Conservation (phyloP, 768 basidiomycete genomes). For the Xerocomellus chrysenteron region DNA sequence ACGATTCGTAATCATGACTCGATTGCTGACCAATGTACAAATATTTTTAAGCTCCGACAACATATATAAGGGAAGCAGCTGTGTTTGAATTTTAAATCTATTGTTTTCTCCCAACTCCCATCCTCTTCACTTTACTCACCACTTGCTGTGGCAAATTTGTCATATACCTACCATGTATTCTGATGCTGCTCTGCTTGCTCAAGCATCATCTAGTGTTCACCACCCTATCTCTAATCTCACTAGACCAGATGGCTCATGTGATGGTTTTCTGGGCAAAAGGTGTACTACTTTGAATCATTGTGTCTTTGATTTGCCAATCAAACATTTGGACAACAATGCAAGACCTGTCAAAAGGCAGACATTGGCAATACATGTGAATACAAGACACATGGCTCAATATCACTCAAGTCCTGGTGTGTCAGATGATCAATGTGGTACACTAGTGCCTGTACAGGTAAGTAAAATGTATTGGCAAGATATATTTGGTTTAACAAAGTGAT, state of each 20-base stretch:
- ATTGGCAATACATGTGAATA: constrained; percentile 18
- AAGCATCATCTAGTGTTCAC: background rate
- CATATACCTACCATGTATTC: constrained; percentile 9
- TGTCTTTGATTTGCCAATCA: background rate
- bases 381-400: constrained; percentile 11
- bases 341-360: constrained; percentile 3
- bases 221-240: background rate
- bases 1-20: background rate
- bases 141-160: background rate
- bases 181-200: background rate
- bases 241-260: background rate
- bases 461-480: background rate
- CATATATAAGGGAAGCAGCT: constrained; percentile 10
- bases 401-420: background rate
- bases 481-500: background rate
- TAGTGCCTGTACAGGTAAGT: constrained; percentile 9
- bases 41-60: constrained; percentile 18
- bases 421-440: background rate
- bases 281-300: background rate
- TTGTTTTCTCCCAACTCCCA: background rate
- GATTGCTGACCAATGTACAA: background rate
- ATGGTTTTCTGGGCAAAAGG: constrained; percentile 2
- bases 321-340: background rate
- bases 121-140: background rate
- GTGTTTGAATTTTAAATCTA: background rate